Conservation (phyloP, 1,284 basidiomycete genomes). For the Gomphus bonarii region DNA sequence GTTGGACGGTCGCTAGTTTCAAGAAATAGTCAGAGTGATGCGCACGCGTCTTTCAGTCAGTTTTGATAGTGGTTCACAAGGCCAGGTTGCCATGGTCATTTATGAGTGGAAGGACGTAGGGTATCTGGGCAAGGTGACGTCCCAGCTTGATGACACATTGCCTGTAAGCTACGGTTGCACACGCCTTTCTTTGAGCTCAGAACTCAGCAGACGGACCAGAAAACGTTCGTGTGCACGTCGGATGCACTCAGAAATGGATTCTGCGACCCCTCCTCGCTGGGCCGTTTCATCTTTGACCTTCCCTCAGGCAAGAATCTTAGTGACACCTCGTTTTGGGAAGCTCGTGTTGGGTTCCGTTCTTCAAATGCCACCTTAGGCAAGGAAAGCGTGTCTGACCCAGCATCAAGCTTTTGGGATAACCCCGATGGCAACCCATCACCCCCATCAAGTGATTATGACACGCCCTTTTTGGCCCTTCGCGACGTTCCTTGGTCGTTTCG, state of each 20-base stretch:
- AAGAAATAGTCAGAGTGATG: slow-evolving; percentile 5
- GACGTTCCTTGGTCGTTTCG: background rate
- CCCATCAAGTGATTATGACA: slow-evolving; percentile 27
- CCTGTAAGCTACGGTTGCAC: slow-evolving; percentile 43
- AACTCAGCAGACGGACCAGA: slow-evolving; percentile 37
- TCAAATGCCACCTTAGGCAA: slow-evolving; percentile 12
- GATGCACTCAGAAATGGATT: slow-evolving; percentile 59
- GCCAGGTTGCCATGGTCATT: slow-evolving; percentile 89
- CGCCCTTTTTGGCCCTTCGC: slow-evolving; percentile 8
- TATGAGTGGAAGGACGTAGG: slow-evolving; percentile 90
- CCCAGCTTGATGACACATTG: slow-evolving; percentile 42
- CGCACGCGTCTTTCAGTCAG: slow-evolving; percentile 43
- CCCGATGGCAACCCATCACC: slow-evolving; percentile 48
- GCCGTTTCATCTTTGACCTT: slow-evolving; percentile 75
- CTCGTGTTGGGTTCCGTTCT: slow-evolving; percentile 43
- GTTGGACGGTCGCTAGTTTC: background rate
- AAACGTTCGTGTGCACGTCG: slow-evolving; percentile 86
- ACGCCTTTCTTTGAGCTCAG: slow-evolving; percentile 12
- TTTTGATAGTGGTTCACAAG: slow-evolving; percentile 70
- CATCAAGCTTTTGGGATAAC: slow-evolving; percentile 43
- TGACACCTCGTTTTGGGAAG: slow-evolving; percentile 73
- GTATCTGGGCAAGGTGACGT: slow-evolving; percentile 71
- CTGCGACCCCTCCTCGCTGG: slow-evolving; percentile 62
- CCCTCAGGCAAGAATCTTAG: slow-evolving; percentile 49
- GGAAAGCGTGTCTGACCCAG: background rate